Evolutionary conservation across 192 early-diverging fungal genomes (phyloP), one percentile per base, ranked within the genome.

Genomic region (Umbelopsis isabellina): DNA sequence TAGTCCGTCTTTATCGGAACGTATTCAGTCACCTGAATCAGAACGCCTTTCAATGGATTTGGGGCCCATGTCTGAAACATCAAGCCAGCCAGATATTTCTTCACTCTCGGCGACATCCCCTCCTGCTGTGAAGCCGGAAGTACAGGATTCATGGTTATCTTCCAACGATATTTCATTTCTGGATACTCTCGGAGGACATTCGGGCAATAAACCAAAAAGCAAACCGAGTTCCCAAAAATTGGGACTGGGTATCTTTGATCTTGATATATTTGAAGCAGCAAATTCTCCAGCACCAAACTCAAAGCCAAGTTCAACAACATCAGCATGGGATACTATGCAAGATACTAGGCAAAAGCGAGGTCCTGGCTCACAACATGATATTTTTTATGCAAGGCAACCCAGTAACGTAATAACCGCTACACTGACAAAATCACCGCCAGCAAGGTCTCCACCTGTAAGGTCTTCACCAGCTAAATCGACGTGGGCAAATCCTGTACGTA

Each of bases 111-210:
- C 33, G 1, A 35, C 55, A 16, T 61, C 55, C 3, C 55, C 55
- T 35, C 33, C 55, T 11, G 55, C 25, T 15, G 18, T 16, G 5
- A 15, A 18, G 27, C 16, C 55, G 3, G 55, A 61, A 33, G 33
- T 18, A 27, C 21, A 4, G 18, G 16, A 37, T 18, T 35, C 55
- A n/a, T 61, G 55, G 55, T 35, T 61, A 16, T 61, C 55, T 4
- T 61, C 55, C 7, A 61, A 61, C n/a, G 55, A 61, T 12, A 61
- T 61, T 11, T 61, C 27, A 16, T 61, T 61, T 16, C n/a, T 61
- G 55, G 55, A 61, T 7, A 35, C 55, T 15, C 33, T 61, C 1
- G 55, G 55, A 61, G 55, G 55, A 3, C 27, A 35, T 33, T 27
- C 15, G 27, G 33, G 15, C 4, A 61, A 18, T 7, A 61, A 61